A percentile compares a stretch with the other conserved stretches of the same genome.
phyloP scores from a whole-genome alignment of 2,329 filamentous ascomycete species.

The Fusarium coicis region DNA sequence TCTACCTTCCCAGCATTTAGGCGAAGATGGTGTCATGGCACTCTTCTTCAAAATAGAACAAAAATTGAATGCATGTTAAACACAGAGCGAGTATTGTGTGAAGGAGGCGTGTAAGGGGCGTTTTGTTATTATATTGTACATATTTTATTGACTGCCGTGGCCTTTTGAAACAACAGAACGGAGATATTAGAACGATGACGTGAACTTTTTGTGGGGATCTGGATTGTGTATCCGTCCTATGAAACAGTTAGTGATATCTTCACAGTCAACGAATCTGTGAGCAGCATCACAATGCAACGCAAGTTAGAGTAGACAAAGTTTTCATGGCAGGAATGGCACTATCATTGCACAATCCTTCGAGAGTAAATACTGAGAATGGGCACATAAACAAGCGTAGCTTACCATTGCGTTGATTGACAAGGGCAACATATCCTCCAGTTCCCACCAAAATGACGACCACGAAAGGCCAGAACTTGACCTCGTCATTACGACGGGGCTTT shows the following conservation, averaged over 20 bases:
- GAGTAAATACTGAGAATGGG: neutral
- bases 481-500: slow-evolving; percentile 49
- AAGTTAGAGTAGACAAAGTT: neutral
- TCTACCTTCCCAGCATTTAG: slow-evolving; percentile 41
- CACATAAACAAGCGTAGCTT: slow-evolving; percentile 33
- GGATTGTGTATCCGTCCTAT: slow-evolving; percentile 28
- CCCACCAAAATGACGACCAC: slow-evolving; percentile 60
- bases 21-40: slow-evolving; percentile 30
- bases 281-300: neutral
- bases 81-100: neutral
- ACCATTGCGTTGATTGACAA: slow-evolving; percentile 64
- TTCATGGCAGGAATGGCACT: neutral
- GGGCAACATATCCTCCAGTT: slow-evolving; percentile 60
- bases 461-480: slow-evolving; percentile 69
- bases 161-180: neutral
- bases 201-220: slow-evolving; percentile 31
- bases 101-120: neutral
- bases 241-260: slow-evolving; percentile 1
- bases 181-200: slow-evolving; percentile 20
- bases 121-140: slow-evolving; percentile 17
- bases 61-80: slow-evolving; percentile 34
- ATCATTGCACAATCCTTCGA: neutral
- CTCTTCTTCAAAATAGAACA: slow-evolving; percentile 35
- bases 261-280: slow-evolving; percentile 3
- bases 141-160: slow-evolving; percentile 1